These are phyloP conservation scores for Yarrowia yakushimensis DNA, from an alignment of 805 yeast species.

Conservation along the genomic window DNA sequence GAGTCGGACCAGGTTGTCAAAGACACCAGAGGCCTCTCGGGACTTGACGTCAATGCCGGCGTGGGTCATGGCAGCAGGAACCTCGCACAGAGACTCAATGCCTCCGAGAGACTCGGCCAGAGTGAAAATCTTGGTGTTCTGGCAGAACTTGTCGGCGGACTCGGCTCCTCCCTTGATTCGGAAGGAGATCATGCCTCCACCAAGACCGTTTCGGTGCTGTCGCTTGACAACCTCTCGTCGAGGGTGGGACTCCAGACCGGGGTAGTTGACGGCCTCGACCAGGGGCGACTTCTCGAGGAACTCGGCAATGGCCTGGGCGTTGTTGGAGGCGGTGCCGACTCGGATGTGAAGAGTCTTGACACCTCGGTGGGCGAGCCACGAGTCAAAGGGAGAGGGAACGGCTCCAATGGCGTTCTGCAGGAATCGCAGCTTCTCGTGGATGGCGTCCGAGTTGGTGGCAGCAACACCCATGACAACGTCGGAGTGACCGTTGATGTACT, in stretches of 20 bases:
- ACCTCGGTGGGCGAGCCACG: conserved; percentile 92
- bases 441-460: conserved; percentile 59
- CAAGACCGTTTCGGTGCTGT: conserved; percentile 80
- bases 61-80: conserved; percentile 89
- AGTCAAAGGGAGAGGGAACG: conserved; percentile 84
- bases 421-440: conserved; percentile 65
- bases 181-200: conserved; percentile 91
- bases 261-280: conserved; percentile 73
- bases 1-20: conserved; percentile 74
- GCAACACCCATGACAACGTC: conserved; percentile 86
- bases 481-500: conserved; percentile 88
- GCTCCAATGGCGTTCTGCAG: conserved; percentile 88
- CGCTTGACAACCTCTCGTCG: conserved; percentile 59
- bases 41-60: conserved; percentile 80
- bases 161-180: conserved; percentile 78
- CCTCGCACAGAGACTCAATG: conserved; percentile 78
- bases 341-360: conserved; percentile 81
- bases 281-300: conserved; percentile 46
- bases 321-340: conserved; percentile 61
- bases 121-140: conserved; percentile 70
- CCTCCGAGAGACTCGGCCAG: conserved; percentile 91
- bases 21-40: conserved; percentile 77
- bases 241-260: conserved; percentile 68
- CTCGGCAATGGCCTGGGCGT: conserved; percentile 69
- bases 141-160: conserved; percentile 71